A percentile compares a stretch with the other conserved stretches of the same genome.
Conservation (phyloP, 1,284 basidiomycete species). For the Polyporus tsugae region DNA sequence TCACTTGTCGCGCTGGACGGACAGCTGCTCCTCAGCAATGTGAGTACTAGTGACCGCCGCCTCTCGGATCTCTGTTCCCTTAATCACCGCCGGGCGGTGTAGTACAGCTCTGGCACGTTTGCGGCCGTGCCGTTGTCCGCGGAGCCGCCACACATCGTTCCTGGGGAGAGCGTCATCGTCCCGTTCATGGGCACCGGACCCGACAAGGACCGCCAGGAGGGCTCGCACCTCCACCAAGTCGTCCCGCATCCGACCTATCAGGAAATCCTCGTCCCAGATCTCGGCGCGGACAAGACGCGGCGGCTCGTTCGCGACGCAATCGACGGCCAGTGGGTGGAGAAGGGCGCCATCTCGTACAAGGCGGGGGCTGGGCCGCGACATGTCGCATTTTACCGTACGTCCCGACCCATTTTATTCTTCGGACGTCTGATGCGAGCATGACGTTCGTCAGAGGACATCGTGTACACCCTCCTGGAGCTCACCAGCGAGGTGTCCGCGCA, state of each 20-base stretch:
- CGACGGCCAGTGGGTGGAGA: slow-evolving; percentile 54
- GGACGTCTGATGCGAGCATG: not conserved
- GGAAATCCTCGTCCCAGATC: slow-evolving; percentile 75
- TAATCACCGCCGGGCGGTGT: slow-evolving; percentile 3
- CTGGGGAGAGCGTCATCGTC: slow-evolving; percentile 10
- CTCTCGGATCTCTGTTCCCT: not conserved
- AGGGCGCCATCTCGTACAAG: slow-evolving; percentile 52
- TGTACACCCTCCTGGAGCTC: slow-evolving; percentile 76
- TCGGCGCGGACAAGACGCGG: slow-evolving; percentile 73
- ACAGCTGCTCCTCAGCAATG: slow-evolving; percentile 71
- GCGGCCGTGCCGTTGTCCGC: slow-evolving; percentile 58
- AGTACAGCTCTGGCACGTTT: slow-evolving; percentile 72
- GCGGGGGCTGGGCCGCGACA: slow-evolving; percentile 76
- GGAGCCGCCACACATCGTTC: slow-evolving; percentile 52
- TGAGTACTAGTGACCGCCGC: slow-evolving; percentile 47
- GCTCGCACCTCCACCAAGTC: slow-evolving; percentile 76
- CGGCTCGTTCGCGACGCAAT: slow-evolving; percentile 52
- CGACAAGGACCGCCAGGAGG: slow-evolving; percentile 65
- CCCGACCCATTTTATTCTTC: too few species aligned
- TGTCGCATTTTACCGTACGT: slow-evolving; percentile 65
- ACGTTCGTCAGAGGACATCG: slow-evolving; percentile 41
- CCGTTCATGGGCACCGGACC: slow-evolving; percentile 60
- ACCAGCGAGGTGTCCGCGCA: slow-evolving; percentile 63
- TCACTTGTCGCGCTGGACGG: slow-evolving; percentile 57
- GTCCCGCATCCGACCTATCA: slow-evolving; percentile 49